Evolutionary conservation across 495 filamentous ascomycete species (phyloP).

Genomic region (Penicillium cataractarum): DNA sequence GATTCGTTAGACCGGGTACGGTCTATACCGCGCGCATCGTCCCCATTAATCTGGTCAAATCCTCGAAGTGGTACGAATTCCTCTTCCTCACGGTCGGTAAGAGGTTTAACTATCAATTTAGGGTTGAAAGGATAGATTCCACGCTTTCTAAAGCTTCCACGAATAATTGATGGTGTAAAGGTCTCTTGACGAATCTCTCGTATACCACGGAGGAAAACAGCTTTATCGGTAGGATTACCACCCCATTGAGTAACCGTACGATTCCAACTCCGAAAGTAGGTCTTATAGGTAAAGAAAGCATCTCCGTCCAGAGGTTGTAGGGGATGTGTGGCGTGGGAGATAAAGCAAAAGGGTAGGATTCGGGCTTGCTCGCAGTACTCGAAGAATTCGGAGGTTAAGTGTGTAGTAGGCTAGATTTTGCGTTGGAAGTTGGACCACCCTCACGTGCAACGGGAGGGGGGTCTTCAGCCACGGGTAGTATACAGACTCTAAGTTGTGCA

Average conservation of each 20-base stretch:
- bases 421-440: too few species aligned
- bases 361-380: not conserved
- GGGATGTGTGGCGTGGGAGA: constrained; percentile 2
- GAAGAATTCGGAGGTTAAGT: constrained; percentile 1
- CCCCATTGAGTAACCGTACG: not conserved
- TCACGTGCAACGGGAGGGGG: too few species aligned
- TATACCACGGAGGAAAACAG: not conserved
- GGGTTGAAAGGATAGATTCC: constrained; percentile 6
- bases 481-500: too few species aligned
- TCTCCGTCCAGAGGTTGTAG: constrained; percentile 5
- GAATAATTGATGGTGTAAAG: constrained; percentile 1
- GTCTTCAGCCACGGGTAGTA: too few species aligned
- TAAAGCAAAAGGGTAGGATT: constrained; percentile 1
- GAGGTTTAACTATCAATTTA: not conserved
- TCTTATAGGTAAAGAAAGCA: constrained; percentile 1
- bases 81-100: constrained; percentile 2
- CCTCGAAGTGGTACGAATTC: not conserved
- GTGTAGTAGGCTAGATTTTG: not conserved
- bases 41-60: not conserved
- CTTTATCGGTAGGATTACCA: too few species aligned
- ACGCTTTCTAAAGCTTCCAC: not conserved
- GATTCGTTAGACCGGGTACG: too few species aligned
- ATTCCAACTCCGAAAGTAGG: constrained; percentile 4
- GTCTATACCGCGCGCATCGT: too few species aligned
- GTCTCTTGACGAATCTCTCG: not conserved